These are phyloP conservation scores for Cryptococcus sp. DNA, from an alignment of 1,284 basidiomycete genomes.

Conservation along the genomic window DNA sequence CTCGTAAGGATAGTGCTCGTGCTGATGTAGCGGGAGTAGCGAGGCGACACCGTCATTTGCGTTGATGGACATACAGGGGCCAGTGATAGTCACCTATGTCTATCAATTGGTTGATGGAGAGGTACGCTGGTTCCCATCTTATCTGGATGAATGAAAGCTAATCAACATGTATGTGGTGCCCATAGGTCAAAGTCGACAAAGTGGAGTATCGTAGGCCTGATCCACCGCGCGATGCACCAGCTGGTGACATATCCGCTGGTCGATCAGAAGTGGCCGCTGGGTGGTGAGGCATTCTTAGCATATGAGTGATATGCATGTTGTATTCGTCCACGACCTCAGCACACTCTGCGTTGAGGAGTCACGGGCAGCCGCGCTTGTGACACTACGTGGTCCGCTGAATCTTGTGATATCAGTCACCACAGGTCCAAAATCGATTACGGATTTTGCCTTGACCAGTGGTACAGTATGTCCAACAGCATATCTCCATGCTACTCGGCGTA, in stretches of 20 bases:
- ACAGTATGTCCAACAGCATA: too few relatives aligned
- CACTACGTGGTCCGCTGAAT: too few relatives aligned
- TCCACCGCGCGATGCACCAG: conserved; percentile 26
- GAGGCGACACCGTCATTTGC: conserved; percentile 81
- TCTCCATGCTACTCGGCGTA: too few relatives aligned
- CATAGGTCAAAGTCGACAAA: conserved; percentile 58
- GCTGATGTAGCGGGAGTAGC: conserved; percentile 42
- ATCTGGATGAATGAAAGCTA: neutral
- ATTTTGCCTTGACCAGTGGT: too few relatives aligned
- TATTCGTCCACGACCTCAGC: too few relatives aligned
- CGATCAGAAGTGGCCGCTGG: conserved; percentile 34
- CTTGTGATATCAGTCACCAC: too few relatives aligned
- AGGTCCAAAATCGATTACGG: too few relatives aligned
- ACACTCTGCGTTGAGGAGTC: too few relatives aligned
- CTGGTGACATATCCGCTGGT: neutral
- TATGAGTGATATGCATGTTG: too few relatives aligned
- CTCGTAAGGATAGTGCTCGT: neutral
- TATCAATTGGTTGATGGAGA: conserved; percentile 93
- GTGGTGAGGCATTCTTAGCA: conserved; percentile 21
- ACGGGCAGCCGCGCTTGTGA: too few relatives aligned
- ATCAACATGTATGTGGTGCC: neutral
- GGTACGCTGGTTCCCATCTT: conserved; percentile 56
- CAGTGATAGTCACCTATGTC: conserved; percentile 92
- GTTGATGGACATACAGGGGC: conserved; percentile 90
- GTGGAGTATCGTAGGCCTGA: conserved; percentile 55